These are phyloP conservation scores for Orbilia blumenaviensis DNA, from an alignment of 2,329 filamentous ascomycete species.

Conservation along the genomic window DNA sequence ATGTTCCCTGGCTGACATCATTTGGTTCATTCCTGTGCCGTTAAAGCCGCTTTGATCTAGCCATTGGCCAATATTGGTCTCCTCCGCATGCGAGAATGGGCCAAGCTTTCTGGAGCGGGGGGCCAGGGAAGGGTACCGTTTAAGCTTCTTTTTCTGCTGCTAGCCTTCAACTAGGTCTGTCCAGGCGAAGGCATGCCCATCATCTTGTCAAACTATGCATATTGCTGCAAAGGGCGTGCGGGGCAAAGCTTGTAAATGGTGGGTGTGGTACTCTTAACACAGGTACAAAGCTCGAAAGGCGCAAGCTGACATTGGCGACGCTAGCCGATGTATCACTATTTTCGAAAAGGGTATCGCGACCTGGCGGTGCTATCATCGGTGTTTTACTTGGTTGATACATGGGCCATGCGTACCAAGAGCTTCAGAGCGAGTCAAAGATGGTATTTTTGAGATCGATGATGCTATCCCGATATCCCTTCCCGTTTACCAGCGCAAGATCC, in stretches of 20 bases:
- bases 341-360: slow-evolving; percentile 32
- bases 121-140: slow-evolving; percentile 29
- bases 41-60: slow-evolving; percentile 9
- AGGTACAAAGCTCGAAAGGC: slow-evolving; percentile 19
- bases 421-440: slow-evolving; percentile 33
- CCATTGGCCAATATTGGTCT: too few relatives aligned
- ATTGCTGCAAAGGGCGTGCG: slow-evolving; percentile 36
- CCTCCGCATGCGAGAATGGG: slow-evolving; percentile 41
- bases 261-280: slow-evolving; percentile 20
- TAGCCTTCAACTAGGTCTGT: slow-evolving; percentile 30
- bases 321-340: slow-evolving; percentile 41
- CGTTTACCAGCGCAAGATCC: slow-evolving; percentile 27
- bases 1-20: slow-evolving; percentile 41
- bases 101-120: slow-evolving; percentile 44
- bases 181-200: slow-evolving; percentile 48
- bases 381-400: slow-evolving; percentile 50
- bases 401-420: slow-evolving; percentile 43
- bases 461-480: slow-evolving; percentile 24
- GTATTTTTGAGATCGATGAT: slow-evolving; percentile 30
- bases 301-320: slow-evolving; percentile 34
- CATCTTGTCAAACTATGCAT: slow-evolving; percentile 52
- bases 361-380: neutral
- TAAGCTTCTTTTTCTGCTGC: slow-evolving; percentile 52
- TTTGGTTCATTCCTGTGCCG: slow-evolving; percentile 11
- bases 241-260: slow-evolving; percentile 39